Evolutionary conservation across 1,284 basidiomycete species (phyloP).

Genomic region (Heterobasidion occidentale): DNA sequence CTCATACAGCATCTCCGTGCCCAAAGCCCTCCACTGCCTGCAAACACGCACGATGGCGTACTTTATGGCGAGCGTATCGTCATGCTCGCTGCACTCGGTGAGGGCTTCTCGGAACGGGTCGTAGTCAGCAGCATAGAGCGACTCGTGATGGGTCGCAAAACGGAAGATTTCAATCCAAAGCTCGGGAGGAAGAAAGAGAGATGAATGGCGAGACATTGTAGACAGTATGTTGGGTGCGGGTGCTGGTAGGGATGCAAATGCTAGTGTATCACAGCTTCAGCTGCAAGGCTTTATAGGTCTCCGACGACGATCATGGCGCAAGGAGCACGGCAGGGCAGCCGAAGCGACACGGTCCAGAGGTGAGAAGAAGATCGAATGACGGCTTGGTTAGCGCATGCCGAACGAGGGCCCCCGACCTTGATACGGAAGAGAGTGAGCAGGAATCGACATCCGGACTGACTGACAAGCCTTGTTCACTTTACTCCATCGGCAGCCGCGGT

Average conservation of each 20-base stretch:
- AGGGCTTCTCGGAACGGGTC: conserved; percentile 26
- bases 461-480: too few species aligned
- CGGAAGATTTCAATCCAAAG: conserved; percentile 52
- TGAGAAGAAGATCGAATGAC: too few species aligned
- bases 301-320: background rate
- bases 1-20: conserved; percentile 37
- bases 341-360: background rate
- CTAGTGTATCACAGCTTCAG: background rate
- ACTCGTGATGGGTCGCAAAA: conserved; percentile 40
- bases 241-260: background rate
- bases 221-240: background rate
- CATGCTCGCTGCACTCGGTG: background rate
- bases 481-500: too few species aligned
- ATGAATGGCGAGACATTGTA: background rate
- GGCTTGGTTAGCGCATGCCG: too few species aligned
- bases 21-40: conserved; percentile 36
- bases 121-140: background rate
- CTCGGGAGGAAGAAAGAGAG: conserved; percentile 33
- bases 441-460: too few species aligned
- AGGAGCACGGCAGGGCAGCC: background rate
- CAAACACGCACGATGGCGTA: conserved; percentile 41
- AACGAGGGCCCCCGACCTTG: too few species aligned
- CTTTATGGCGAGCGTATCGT: conserved; percentile 35
- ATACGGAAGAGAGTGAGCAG: too few species aligned
- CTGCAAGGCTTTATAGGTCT: background rate